Evolutionary conservation across 495 filamentous ascomycete species (phyloP).

Genomic region (Lepidopterella palustris): DNA sequence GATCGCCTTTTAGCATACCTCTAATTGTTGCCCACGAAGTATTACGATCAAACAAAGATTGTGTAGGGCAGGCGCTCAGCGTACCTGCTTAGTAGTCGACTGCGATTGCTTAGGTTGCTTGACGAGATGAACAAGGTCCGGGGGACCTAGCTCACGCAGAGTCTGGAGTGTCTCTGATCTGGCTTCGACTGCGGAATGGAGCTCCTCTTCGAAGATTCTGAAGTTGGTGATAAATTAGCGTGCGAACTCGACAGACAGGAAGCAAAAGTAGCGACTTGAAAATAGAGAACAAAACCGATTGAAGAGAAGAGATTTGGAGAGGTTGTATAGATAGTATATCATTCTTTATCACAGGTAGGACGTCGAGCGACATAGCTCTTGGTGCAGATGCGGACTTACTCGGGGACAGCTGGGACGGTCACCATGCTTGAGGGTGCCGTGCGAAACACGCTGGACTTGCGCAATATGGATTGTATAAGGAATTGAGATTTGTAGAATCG

Average conservation of each 20-base stretch:
- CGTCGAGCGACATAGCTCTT: neutral
- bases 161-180: slow-evolving; percentile 78
- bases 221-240: slow-evolving; percentile 16
- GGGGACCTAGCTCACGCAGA: slow-evolving; percentile 87
- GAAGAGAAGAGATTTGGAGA: neutral
- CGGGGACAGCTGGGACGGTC: slow-evolving; percentile 30
- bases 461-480: neutral
- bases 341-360: neutral
- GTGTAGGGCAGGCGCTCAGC: slow-evolving; percentile 6
- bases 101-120: slow-evolving; percentile 71
- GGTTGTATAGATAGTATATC: neutral
- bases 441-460: neutral
- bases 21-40: slow-evolving; percentile 8
- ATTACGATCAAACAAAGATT: neutral
- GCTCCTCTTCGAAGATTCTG: slow-evolving; percentile 86
- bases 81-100: slow-evolving; percentile 57
- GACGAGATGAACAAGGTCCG: slow-evolving; percentile 89
- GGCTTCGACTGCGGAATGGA: slow-evolving; percentile 80
- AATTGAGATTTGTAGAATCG: neutral
- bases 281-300: slow-evolving; percentile 11
- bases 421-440: slow-evolving; percentile 22
- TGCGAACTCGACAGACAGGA: neutral
- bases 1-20: slow-evolving; percentile 2
- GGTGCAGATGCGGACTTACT: slow-evolving; percentile 22
- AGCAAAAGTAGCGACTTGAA: neutral